Conservation (phyloP, 371 early-diverging fungal species). For the Dichotomocladium elegans region DNA sequence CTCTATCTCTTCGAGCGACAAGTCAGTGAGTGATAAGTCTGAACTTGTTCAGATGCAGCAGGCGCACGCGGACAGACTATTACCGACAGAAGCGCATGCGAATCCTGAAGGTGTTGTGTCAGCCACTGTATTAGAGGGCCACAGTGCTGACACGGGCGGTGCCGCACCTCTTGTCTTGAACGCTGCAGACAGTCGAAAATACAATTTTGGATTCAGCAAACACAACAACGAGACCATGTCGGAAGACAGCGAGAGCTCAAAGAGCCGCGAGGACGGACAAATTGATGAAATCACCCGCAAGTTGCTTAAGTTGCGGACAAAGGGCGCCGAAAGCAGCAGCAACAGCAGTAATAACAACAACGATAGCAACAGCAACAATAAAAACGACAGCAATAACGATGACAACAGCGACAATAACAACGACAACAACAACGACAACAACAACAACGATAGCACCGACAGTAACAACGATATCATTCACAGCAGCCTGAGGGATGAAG, state of each 20-base stretch:
- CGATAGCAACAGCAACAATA: too few relatives aligned
- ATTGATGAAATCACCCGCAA: constrained; percentile 7
- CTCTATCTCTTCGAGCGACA: background rate
- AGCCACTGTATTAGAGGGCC: background rate
- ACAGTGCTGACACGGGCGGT: background rate
- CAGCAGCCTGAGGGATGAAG: too few relatives aligned
- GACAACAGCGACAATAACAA: background rate
- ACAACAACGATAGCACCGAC: background rate
- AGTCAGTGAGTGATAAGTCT: background rate
- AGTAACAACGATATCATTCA: background rate
- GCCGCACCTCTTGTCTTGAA: background rate
- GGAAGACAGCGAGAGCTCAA: background rate
- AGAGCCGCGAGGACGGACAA: background rate
- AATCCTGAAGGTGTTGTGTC: background rate
- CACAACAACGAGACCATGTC: background rate
- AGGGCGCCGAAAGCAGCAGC: background rate
- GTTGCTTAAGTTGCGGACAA: constrained; percentile 1
- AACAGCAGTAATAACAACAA: background rate
- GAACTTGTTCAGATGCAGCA: constrained; percentile 4
- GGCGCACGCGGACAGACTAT: constrained; percentile 4
- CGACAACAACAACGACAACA: background rate
- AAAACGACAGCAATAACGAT: too few relatives aligned
- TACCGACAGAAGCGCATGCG: constrained; percentile 6
- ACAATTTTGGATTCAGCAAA: constrained; percentile 10
- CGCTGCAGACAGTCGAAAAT: background rate